phyloP scores from a whole-genome alignment of 2,329 filamentous ascomycete genomes.

The Niveomyces coronatus region DNA sequence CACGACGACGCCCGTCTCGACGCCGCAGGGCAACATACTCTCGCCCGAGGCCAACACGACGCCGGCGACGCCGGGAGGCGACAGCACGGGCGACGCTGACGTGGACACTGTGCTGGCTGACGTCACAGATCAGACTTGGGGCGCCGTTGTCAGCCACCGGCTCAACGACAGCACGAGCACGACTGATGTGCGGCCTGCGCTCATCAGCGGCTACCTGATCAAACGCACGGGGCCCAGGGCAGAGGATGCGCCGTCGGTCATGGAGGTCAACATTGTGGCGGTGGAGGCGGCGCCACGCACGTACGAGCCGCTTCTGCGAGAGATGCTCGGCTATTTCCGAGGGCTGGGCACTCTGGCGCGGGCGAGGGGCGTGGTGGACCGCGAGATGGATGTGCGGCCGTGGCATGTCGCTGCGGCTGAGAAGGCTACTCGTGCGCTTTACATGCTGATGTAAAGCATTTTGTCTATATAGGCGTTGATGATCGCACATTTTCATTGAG shows the following conservation, averaged over 20 bases:
- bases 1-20: constrained; percentile 56
- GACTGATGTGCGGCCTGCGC: constrained; percentile 44
- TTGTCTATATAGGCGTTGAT: too few relatives aligned
- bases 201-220: constrained; percentile 55
- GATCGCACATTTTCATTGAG: too few relatives aligned
- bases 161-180: constrained; percentile 49
- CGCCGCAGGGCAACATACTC: constrained; percentile 48
- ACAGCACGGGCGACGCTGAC: constrained; percentile 31
- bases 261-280: constrained; percentile 56
- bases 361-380: constrained; percentile 51
- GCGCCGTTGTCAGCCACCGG: constrained; percentile 57
- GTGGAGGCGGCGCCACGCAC: constrained; percentile 39
- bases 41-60: constrained; percentile 50
- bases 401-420: constrained; percentile 69
- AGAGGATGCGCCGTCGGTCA: constrained; percentile 48
- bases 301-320: constrained; percentile 56
- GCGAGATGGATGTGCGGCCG: constrained; percentile 53
- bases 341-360: constrained; percentile 59
- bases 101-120: constrained; percentile 60
- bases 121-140: constrained; percentile 65
- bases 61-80: constrained; percentile 37
- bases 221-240: constrained; percentile 47
- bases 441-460: constrained; percentile 50
- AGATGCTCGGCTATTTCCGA: constrained; percentile 60
- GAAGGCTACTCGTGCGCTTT: constrained; percentile 56